Evolutionary conservation across 495 filamentous ascomycete species (phyloP), one percentile per base, ranked within the genome.

Genomic region (Arthonia radiata): DNA sequence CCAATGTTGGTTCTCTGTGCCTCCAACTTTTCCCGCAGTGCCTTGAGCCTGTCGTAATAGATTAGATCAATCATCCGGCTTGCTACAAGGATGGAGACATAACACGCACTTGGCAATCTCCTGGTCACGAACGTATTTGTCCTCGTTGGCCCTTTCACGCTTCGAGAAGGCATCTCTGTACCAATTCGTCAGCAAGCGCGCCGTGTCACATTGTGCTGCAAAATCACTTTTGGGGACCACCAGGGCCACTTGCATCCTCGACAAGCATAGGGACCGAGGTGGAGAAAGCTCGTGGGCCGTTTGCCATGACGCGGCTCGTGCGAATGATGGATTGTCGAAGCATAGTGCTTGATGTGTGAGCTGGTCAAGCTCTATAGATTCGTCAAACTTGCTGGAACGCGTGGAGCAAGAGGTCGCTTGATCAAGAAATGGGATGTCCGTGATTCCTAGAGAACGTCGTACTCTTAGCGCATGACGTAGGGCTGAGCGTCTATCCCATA

Each of bases 141-240:
- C 67, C 53, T 99, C 86, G 44, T 57, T 59, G 33, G 83, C 83
- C 35, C 68, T 68, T 54, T 99, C 86, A 38, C 86, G 79, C 46
- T 69, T 67, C 44, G 71, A 72, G 64, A 92, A 99, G 27, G 71
- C 59, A 46, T 99, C 86, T 6, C 19, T 22, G 11, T 22, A 11
- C 33, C 82, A 83, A 34, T 38, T 27, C 22, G 27, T 13, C 23
- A n/a, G 28, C 5, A 6, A 15, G 8, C 11, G 25, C 15, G 17
- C 13, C 4, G 23, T 18, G 23, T 9, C 15, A 18, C 38, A 47
- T 25, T 49, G 57, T 53, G 34, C 40, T 34, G 36, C 30, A 31
- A 46, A 52, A 30, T 48, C 42, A 16, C 54, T 32, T 30, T 54
- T 57, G 35, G 67, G 57, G n/a, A n/a, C n/a, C n/a, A n/a, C n/a